phyloP scores from a whole-genome alignment of 768 basidiomycete species.

The Tricholoma sp. region DNA sequence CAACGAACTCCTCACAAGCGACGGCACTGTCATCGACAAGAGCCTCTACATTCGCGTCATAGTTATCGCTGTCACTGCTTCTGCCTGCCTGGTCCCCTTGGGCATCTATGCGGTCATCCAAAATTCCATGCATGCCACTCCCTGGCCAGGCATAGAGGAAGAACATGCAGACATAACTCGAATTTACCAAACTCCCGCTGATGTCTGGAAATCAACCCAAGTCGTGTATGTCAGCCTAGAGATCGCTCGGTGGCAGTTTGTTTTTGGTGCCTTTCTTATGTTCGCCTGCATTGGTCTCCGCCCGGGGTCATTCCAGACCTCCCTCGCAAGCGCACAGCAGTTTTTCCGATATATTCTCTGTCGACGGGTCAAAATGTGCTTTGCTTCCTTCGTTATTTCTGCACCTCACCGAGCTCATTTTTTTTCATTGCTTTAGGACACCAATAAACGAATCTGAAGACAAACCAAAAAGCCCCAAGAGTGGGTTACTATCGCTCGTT shows the following conservation, averaged over 20 bases:
- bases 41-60: not conserved
- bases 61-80: not conserved
- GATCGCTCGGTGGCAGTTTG: constrained; percentile 37
- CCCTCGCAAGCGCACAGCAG: constrained; percentile 24
- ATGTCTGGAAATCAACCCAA: not conserved
- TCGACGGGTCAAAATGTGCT: not conserved
- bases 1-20: not conserved
- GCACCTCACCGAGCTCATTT: not conserved
- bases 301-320: constrained; percentile 52
- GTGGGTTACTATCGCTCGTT: not conserved
- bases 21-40: not conserved
- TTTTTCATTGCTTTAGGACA: not conserved
- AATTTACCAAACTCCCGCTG: not conserved
- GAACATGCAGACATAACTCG: not conserved
- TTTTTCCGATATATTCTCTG: not conserved
- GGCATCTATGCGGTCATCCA: not conserved
- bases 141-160: not conserved
- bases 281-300: constrained; percentile 64
- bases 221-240: not conserved
- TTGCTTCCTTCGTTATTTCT: not conserved
- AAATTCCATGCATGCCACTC: not conserved
- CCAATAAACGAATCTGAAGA: not conserved
- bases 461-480: too few relatives aligned
- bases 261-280: constrained; percentile 49
- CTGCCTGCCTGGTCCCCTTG: not conserved